Percentiles rank a stretch among this genome's conserved stretches.
Conservation (phyloP, 768 basidiomycete species). For the Hirschioporus abietinus region DNA sequence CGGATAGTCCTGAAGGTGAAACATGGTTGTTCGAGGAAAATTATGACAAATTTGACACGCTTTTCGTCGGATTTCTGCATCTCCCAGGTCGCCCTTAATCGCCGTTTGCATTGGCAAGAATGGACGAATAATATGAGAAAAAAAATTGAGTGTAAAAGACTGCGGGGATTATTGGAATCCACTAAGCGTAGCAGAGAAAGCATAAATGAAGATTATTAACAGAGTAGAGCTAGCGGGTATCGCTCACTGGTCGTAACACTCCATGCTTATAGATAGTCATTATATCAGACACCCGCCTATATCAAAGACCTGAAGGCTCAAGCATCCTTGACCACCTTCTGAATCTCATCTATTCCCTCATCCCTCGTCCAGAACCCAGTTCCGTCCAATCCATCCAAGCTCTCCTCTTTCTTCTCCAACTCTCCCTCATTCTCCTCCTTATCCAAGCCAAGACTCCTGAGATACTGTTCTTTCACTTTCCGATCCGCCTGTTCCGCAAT, state of each 20-base stretch:
- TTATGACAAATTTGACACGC: too few relatives aligned
- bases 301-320: conserved; percentile 16
- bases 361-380: conserved; percentile 63
- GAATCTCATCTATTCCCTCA: conserved; percentile 71
- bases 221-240: background rate
- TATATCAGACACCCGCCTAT: background rate
- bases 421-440: conserved; percentile 20
- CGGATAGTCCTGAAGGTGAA: too few relatives aligned
- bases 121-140: too few relatives aligned
- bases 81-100: too few relatives aligned
- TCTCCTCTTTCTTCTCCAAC: conserved; percentile 14
- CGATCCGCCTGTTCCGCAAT: conserved; percentile 52
- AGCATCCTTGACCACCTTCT: conserved; percentile 56
- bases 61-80: too few relatives aligned
- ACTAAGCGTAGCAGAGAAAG: too few relatives aligned
- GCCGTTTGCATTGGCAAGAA: too few relatives aligned
- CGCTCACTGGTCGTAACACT: background rate
- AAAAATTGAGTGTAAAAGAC: too few relatives aligned
- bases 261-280: background rate
- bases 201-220: too few relatives aligned
- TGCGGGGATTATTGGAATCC: too few relatives aligned
- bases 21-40: too few relatives aligned
- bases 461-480: conserved; percentile 41
- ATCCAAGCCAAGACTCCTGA: conserved; percentile 24
- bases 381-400: conserved; percentile 23